Evolutionary conservation across 306 rosid species (phyloP).

Genomic region (Cicer bijugum): DNA sequence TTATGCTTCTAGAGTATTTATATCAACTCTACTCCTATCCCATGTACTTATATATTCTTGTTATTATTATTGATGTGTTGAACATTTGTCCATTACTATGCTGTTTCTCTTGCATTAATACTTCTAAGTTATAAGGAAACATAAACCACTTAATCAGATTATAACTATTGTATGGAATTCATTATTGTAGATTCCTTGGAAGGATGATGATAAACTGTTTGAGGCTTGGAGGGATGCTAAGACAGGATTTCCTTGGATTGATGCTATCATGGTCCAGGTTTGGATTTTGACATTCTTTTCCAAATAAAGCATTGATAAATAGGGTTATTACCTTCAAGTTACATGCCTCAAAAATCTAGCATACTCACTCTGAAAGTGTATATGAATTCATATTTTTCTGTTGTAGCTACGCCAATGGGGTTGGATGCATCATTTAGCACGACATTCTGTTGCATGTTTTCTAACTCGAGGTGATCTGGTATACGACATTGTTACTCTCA

Average conservation of each 20-base stretch:
- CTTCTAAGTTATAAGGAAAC: slow-evolving; percentile 15
- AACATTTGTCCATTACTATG: not conserved
- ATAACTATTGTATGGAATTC: slow-evolving; percentile 19
- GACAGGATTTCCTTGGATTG: slow-evolving; percentile 98
- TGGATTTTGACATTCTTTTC: slow-evolving; percentile 42
- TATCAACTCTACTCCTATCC: not conserved
- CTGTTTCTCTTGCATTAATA: slow-evolving; percentile 28
- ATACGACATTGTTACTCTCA: slow-evolving; percentile 26
- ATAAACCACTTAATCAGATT: not conserved
- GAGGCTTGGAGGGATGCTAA: slow-evolving; percentile 87
- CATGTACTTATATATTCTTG: not conserved
- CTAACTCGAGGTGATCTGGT: slow-evolving; percentile 97
- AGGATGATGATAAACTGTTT: slow-evolving; percentile 68
- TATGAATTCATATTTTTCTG: slow-evolving; percentile 39
- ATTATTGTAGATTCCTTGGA: slow-evolving; percentile 81
- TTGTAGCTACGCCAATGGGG: slow-evolving; percentile 92
- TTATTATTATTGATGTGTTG: slow-evolving; percentile 13
- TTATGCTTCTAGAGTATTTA: slow-evolving; percentile 28
- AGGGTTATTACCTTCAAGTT: slow-evolving; percentile 9
- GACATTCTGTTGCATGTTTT: slow-evolving; percentile 91
- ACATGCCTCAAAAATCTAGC: not conserved
- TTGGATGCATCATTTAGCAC: slow-evolving; percentile 98
- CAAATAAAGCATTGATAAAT: slow-evolving; percentile 29
- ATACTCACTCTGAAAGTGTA: slow-evolving; percentile 8
- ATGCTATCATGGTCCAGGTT: slow-evolving; percentile 95